These are phyloP conservation scores for Chalaropsis ovoidea DNA, from an alignment of 2,329 filamentous ascomycete species.

Conservation along the genomic window DNA sequence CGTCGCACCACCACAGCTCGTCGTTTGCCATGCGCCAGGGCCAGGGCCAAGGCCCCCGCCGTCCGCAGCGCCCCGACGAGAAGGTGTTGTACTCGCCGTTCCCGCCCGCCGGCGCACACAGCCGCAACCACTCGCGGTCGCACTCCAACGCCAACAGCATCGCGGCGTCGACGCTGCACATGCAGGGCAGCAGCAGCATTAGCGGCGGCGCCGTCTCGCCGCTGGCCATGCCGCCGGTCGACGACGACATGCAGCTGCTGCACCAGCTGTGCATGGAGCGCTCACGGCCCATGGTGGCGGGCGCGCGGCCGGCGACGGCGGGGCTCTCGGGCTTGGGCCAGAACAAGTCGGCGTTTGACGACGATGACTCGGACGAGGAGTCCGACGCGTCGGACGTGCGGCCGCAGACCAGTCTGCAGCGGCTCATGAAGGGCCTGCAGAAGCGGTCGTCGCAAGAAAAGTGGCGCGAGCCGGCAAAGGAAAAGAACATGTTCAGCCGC, in stretches of 20 bases:
- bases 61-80: conserved; percentile 19
- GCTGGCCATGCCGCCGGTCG: conserved; percentile 14
- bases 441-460: conserved; percentile 24
- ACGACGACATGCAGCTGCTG: conserved; percentile 22
- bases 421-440: conserved; percentile 24
- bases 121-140: conserved; percentile 16
- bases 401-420: conserved; percentile 17
- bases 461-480: conserved; percentile 18
- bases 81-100: conserved; percentile 22
- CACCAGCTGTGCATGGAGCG: conserved; percentile 23
- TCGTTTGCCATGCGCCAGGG: conserved; percentile 17
- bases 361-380: conserved; percentile 22
- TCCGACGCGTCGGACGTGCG: neutral
- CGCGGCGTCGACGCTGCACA: neutral
- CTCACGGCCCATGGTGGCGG: neutral
- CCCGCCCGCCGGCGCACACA: conserved; percentile 10
- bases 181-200: neutral
- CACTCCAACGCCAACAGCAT: conserved; percentile 14
- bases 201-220: conserved; percentile 1
- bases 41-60: conserved; percentile 12
- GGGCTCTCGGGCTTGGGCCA: conserved; percentile 12
- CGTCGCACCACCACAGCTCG: conserved; percentile 14
- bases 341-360: conserved; percentile 23
- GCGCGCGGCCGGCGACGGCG: conserved; percentile 2
- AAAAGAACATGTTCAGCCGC: conserved; percentile 26